Percentiles rank a stretch among this genome's conserved stretches.
These are phyloP conservation scores for Chenopodium berlandieri DNA, from an alignment of 148 eudicot genomes.

Conservation along the genomic window DNA sequence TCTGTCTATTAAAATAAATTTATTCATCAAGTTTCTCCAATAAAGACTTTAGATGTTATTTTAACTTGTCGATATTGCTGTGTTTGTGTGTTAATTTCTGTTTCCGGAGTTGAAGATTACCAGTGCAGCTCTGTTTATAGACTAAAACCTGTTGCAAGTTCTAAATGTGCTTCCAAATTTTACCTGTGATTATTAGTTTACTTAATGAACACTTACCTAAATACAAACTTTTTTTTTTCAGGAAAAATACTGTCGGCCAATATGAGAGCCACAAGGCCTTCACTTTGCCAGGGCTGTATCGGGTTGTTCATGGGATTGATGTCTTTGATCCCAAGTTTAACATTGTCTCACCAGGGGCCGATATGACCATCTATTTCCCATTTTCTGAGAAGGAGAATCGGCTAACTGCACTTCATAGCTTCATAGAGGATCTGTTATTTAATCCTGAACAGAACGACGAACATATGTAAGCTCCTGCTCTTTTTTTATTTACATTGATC, in stretches of 20 bases:
- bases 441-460: constrained; percentile 78
- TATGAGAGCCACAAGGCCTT: constrained; percentile 93
- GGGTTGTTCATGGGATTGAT: constrained; percentile 95
- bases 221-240: constrained; percentile 28
- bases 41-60: neutral
- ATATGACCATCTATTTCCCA: constrained; percentile 78
- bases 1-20: neutral
- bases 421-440: constrained; percentile 70
- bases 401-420: constrained; percentile 64
- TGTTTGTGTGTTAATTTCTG: neutral
- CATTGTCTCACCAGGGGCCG: constrained; percentile 98
- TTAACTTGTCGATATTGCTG: neutral
- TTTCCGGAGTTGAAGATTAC: neutral
- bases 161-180: neutral
- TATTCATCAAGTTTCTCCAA: neutral
- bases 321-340: constrained; percentile 98
- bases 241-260: constrained; percentile 94
- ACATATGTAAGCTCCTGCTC: constrained; percentile 57
- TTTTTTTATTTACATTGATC: neutral
- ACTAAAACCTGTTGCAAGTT: neutral
- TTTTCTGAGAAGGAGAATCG: constrained; percentile 65
- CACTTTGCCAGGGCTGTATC: constrained; percentile 83
- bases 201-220: neutral
- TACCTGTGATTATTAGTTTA: neutral
- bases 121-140: neutral